Conservation (phyloP, 805 yeast genomes). For the Ogataea zsoltii region DNA sequence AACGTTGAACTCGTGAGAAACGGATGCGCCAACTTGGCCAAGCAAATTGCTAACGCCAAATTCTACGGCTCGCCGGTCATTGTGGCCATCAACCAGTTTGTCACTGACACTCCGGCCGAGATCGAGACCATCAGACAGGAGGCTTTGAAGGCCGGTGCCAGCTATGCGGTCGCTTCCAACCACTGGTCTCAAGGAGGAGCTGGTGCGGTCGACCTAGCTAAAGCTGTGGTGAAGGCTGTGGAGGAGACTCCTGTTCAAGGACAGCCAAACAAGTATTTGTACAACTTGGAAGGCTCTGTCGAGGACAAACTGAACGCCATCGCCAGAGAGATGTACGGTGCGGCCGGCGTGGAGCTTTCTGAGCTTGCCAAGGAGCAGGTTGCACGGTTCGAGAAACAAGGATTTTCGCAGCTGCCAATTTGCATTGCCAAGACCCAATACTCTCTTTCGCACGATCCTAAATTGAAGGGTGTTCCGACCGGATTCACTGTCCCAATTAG, state of each 20-base stretch:
- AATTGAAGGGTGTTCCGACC: slow-evolving; percentile 79
- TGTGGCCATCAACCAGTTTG: slow-evolving; percentile 80
- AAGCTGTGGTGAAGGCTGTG: slow-evolving; percentile 66
- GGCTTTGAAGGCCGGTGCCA: slow-evolving; percentile 76
- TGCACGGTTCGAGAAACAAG: slow-evolving; percentile 67
- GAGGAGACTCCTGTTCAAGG: slow-evolving; percentile 35
- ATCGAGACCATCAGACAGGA: slow-evolving; percentile 66
- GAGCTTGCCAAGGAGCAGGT: slow-evolving; percentile 71
- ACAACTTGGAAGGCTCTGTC: slow-evolving; percentile 56
- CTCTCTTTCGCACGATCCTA: slow-evolving; percentile 80
- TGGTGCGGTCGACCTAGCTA: slow-evolving; percentile 75
- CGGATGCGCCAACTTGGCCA: slow-evolving; percentile 75
- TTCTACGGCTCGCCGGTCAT: slow-evolving; percentile 76
- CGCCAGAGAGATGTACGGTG: slow-evolving; percentile 79
- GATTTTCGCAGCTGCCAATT: slow-evolving; percentile 74
- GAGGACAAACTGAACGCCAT: slow-evolving; percentile 68
- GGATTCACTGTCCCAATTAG: slow-evolving; percentile 80
- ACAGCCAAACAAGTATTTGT: slow-evolving; percentile 48
- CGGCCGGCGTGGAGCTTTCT: slow-evolving; percentile 65
- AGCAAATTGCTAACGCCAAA: slow-evolving; percentile 73
- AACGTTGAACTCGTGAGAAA: slow-evolving; percentile 65
- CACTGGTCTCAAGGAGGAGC: slow-evolving; percentile 88
- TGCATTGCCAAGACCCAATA: slow-evolving; percentile 88
- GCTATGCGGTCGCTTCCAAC: slow-evolving; percentile 75
- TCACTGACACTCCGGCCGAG: slow-evolving; percentile 69